A percentile compares a stretch with the other conserved stretches of the same genome.
Evolutionary conservation across 1,139 yeast species (phyloP).

Genomic region (Yamadazyma dushanensis): DNA sequence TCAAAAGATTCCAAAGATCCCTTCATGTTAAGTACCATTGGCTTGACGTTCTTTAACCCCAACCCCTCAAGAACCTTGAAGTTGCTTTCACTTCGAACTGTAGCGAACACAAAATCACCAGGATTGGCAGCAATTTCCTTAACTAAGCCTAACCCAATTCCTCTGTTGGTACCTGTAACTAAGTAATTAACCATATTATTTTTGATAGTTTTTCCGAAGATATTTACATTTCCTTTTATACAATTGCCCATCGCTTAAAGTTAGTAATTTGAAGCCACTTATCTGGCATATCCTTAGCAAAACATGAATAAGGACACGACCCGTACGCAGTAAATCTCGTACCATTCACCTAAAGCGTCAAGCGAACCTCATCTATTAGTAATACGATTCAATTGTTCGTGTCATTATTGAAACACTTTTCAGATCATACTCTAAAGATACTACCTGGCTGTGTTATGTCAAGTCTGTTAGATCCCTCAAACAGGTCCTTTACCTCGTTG

Average conservation of each 20-base stretch:
- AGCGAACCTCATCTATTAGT: too few relatives aligned
- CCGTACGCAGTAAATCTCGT: too few relatives aligned
- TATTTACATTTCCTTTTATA: neutral
- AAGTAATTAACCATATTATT: slow-evolving; percentile 14
- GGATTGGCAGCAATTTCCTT: slow-evolving; percentile 18
- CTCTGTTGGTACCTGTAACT: slow-evolving; percentile 29
- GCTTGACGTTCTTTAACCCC: slow-evolving; percentile 7
- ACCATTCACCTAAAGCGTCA: too few relatives aligned
- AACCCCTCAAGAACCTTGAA: slow-evolving; percentile 9
- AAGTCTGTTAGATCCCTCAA: neutral
- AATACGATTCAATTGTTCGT: too few relatives aligned
- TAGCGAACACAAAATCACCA: slow-evolving; percentile 21
- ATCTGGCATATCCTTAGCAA: too few relatives aligned
- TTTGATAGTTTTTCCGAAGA: neutral
- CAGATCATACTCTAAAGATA: neutral
- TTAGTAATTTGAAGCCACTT: too few relatives aligned
- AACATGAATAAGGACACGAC: too few relatives aligned
- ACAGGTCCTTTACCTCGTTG: neutral
- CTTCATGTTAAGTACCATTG: slow-evolving; percentile 5
- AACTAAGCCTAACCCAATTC: slow-evolving; percentile 30
- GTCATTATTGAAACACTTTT: too few relatives aligned
- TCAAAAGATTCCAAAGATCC: slow-evolving; percentile 4
- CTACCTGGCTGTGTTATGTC: neutral
- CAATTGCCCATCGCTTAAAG: too few relatives aligned
- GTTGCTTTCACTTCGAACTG: slow-evolving; percentile 6